These are phyloP conservation scores for Terfezia boudieri DNA, from an alignment of 495 filamentous ascomycete genomes.

Conservation along the genomic window DNA sequence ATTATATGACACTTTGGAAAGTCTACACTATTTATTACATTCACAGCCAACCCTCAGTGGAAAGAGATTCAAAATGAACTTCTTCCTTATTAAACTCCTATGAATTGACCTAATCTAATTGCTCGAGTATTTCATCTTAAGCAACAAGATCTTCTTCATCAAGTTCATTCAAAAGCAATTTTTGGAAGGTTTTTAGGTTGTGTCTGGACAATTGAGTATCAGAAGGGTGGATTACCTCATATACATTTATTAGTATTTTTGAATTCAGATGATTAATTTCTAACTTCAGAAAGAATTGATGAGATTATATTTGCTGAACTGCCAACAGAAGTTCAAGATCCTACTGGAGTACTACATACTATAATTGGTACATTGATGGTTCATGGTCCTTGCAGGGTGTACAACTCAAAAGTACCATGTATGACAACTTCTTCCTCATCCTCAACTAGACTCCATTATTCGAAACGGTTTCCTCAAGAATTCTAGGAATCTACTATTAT, in stretches of 20 bases:
- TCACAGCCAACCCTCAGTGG: no score
- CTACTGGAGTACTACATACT: not conserved
- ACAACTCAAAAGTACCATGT: not conserved
- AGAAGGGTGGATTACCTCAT: no score
- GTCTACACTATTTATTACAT: no score
- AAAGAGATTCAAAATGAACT: no score
- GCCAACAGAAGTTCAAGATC: not conserved
- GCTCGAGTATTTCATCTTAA: constrained; percentile 6
- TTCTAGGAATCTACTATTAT: not conserved
- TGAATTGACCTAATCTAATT: constrained; percentile 3
- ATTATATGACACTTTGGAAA: no score
- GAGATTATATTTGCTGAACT: constrained; percentile 2
- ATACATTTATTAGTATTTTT: constrained; percentile 2
- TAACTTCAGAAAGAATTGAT: no score
- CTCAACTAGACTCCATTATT: not conserved
- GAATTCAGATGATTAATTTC: not conserved
- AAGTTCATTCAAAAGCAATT: constrained; percentile 2
- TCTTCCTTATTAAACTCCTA: not conserved
- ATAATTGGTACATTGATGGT: not conserved
- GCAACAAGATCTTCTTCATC: constrained; percentile 2
- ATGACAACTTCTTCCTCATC: no score
- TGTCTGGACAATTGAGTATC: no score
- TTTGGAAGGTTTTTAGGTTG: constrained; percentile 3
- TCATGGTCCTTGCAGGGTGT: not conserved
- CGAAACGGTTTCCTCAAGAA: not conserved